Evolutionary conservation across 345 rosid genomes (phyloP), one percentile per base, ranked within the genome.

Genomic region (Clausena lansium): DNA sequence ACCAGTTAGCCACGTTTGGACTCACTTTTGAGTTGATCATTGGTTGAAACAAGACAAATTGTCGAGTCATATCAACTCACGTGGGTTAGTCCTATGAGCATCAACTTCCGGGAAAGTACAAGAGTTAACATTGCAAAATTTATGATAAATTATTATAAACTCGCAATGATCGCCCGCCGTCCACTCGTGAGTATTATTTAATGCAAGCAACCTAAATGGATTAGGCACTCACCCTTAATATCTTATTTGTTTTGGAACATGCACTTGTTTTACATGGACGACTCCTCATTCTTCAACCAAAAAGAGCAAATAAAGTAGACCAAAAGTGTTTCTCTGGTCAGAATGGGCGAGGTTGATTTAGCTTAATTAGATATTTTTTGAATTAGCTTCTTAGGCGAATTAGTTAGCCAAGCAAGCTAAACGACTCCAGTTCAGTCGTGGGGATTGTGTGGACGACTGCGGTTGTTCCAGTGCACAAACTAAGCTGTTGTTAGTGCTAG

Each of bases 31-130:
- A 63, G 74, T 39, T 75, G 7, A 67, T 27, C 47, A 4, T 14
- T 35, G 47, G 47, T 10, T 10, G 39, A 14, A 73, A 67, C 10
- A 62, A 24, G 77, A 77, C 81, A 70, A 82, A 41, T 2, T 45
- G 64, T 70, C 57, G 32, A 71, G 75, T 67, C 82, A 35, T 2
- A 1, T 76, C 80, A 45, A 50, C 70, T 73, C 69, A 24, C 73
- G 47, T 73, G 71, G 74, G 27, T 15, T 68, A 24, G 65, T 28
- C 32, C 47, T 7, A 30, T 71, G 58, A 15, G 54, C 57, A 0
- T 47, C 3, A 27, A 54, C 24, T 27, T 17, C 11, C 3, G 24
- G n/a, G n/a, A 33, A 10, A 64, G 50, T 45, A 45, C 50, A 45
- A 25, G 36, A 30, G 32, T 30, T 67, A 13, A 73, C 77, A 11